phyloP scores from a whole-genome alignment of 345 rosid genomes.

The Euphorbia peplus region DNA sequence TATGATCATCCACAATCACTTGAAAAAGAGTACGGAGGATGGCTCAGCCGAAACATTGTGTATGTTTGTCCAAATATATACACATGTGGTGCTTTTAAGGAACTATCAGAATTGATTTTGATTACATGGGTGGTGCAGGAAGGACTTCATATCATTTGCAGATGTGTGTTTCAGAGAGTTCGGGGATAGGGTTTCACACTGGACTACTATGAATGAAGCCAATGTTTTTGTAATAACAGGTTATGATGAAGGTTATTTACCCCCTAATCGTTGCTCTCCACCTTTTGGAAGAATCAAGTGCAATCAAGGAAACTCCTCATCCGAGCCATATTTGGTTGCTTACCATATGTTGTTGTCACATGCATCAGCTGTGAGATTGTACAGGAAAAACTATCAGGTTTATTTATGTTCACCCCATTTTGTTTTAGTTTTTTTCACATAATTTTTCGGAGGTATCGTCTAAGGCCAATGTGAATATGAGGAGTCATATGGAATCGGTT shows the following conservation, averaged over 20 bases:
- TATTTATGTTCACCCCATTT: background rate
- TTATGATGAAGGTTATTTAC: slow-evolving; percentile 27
- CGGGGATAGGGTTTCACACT: slow-evolving; percentile 56
- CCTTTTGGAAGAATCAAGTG: slow-evolving; percentile 27
- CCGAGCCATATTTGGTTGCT: slow-evolving; percentile 61
- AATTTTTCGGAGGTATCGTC: background rate
- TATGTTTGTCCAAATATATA: slow-evolving; percentile 14
- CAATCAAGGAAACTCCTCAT: slow-evolving; percentile 51
- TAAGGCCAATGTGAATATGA: background rate
- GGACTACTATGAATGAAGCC: slow-evolving; percentile 76
- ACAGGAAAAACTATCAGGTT: slow-evolving; percentile 60
- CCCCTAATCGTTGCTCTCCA: slow-evolving; percentile 46
- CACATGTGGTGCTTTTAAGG: background rate
- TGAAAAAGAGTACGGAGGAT: slow-evolving; percentile 77
- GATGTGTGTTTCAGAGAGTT: slow-evolving; percentile 75
- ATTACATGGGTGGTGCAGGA: slow-evolving; percentile 48
- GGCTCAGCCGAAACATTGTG: slow-evolving; percentile 54
- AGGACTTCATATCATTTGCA: slow-evolving; percentile 69
- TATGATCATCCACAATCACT: slow-evolving; percentile 62
- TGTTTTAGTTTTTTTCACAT: background rate
- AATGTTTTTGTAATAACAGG: slow-evolving; percentile 29
- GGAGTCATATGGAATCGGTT: background rate
- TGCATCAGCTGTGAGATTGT: slow-evolving; percentile 55
- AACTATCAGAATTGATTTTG: background rate
- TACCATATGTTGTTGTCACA: slow-evolving; percentile 69